Evolutionary conservation across 345 rosid genomes (phyloP), one percentile per base, ranked within the genome.

Genomic region (Linum tenue): DNA sequence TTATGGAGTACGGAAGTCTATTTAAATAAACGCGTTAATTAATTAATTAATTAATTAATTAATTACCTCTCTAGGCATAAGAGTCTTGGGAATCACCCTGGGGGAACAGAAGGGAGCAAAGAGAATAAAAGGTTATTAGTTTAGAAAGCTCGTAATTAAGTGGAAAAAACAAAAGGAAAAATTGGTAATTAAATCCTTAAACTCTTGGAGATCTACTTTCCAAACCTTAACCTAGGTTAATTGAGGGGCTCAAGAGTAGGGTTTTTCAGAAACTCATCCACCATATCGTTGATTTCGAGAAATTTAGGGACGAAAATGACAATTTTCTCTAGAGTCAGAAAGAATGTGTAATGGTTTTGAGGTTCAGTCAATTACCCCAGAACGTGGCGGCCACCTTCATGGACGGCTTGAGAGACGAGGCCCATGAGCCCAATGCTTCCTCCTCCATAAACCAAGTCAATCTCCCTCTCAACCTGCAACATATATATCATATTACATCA

Each of bases 401-500:
- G 57, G 5, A 70, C 77, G 51, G 70, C 73, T 58, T 62, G 77
- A 8, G 77, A 74, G 60, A 74, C 70, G 40, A 70, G 61, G 58
- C 77, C 77, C 77, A 74, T 74, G 22, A 74, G 73, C 39, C 77
- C 77, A 65, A 74, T 74, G 67, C 74, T 74, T 22, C 77, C 77
- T 17, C 77, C 77, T 66, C 77, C 77, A 74, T 74, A 74, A 62
- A 74, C 77, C 70, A 74, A 62, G 73, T 74, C 77, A 35, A 74
- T 74, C 65, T 74, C 66, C 62, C 72, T 70, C 22, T 74, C 74
- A 35, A 74, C 74, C 77, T 74, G 77, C 57, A 64, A 51, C 16
- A 37, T 8, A 58, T 67, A 43, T 4, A 41, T 4, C 6, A 4
- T 41, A 4, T 41, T 15, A 48, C 9, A 9, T 48, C 53, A 48